Percentiles rank a stretch among this genome's conserved stretches.
Conservation (phyloP, 768 basidiomycete species). For the Guyanaporus albipodus region DNA sequence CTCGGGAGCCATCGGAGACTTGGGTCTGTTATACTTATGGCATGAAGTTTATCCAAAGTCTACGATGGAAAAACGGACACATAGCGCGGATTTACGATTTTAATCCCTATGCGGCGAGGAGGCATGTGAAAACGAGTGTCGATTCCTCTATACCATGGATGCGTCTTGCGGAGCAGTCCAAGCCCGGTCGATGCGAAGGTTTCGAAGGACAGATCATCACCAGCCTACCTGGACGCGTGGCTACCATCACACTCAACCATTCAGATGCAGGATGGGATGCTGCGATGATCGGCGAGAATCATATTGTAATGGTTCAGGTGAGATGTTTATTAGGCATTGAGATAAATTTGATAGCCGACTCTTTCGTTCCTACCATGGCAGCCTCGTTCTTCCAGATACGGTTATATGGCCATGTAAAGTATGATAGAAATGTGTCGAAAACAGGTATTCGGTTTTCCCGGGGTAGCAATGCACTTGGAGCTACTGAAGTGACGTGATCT, state of each 20-base stretch:
- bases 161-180: slow-evolving; percentile 14
- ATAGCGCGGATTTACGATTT: slow-evolving; percentile 33
- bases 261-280: slow-evolving; percentile 25
- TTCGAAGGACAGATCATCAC: slow-evolving; percentile 28
- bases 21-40: slow-evolving; percentile 38
- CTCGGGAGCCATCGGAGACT: slow-evolving; percentile 22
- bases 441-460: not conserved
- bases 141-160: slow-evolving; percentile 11
- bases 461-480: too few relatives aligned
- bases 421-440: not conserved
- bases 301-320: slow-evolving; percentile 34
- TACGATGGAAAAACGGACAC: slow-evolving; percentile 19
- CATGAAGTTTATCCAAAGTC: slow-evolving; percentile 28
- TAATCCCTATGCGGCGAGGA: slow-evolving; percentile 23
- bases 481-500: too few relatives aligned
- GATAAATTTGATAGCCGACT: not conserved
- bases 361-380: slow-evolving; percentile 1
- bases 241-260: slow-evolving; percentile 10
- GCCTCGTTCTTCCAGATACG: slow-evolving; percentile 15
- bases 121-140: slow-evolving; percentile 7
- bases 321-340: not conserved
- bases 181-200: slow-evolving; percentile 5
- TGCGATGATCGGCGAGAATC: slow-evolving; percentile 36
- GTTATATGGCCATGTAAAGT: slow-evolving; percentile 28
- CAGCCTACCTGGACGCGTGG: slow-evolving; percentile 28